A percentile compares a stretch with the other conserved stretches of the same genome.
Conservation (phyloP, 768 basidiomycete genomes). For the Nevesoporus exiguus region DNA sequence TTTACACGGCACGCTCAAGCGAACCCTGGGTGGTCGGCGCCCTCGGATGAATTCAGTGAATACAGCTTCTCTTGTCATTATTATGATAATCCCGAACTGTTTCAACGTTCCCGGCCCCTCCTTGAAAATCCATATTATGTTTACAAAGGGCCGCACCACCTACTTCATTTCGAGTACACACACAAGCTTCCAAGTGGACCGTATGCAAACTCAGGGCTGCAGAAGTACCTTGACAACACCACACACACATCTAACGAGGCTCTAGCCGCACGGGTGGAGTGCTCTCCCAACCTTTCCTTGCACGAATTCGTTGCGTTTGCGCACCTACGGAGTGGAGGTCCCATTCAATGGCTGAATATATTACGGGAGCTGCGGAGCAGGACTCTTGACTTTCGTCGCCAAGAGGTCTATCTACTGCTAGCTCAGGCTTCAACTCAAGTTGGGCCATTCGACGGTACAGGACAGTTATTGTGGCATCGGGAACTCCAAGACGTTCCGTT, state of each 20-base stretch:
- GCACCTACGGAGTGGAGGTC: neutral
- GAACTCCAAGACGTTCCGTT: neutral
- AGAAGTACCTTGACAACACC: neutral
- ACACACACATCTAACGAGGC: neutral
- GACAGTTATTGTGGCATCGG: neutral
- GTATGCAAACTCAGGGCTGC: neutral
- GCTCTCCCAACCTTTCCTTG: neutral
- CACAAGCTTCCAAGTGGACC: neutral
- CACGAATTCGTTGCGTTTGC: neutral
- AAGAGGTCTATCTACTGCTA: neutral
- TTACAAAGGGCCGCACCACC: neutral
- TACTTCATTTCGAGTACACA: neutral
- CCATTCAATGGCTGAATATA: neutral
- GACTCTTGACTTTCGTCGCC: neutral
- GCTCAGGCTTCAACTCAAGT: neutral
- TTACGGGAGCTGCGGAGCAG: neutral
- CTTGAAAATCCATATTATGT: neutral
- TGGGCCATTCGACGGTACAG: neutral
- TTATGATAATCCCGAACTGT: neutral
- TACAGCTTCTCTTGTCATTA: neutral
- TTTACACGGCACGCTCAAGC: neutral
- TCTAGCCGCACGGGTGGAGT: neutral
- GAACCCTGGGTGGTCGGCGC: neutral
- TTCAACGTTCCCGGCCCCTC: too few relatives aligned
- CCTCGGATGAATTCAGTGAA: neutral